Percentiles rank a stretch among this genome's conserved stretches.
Conservation (phyloP, 2,329 filamentous ascomycete species). For the Colletotrichum magnum region DNA sequence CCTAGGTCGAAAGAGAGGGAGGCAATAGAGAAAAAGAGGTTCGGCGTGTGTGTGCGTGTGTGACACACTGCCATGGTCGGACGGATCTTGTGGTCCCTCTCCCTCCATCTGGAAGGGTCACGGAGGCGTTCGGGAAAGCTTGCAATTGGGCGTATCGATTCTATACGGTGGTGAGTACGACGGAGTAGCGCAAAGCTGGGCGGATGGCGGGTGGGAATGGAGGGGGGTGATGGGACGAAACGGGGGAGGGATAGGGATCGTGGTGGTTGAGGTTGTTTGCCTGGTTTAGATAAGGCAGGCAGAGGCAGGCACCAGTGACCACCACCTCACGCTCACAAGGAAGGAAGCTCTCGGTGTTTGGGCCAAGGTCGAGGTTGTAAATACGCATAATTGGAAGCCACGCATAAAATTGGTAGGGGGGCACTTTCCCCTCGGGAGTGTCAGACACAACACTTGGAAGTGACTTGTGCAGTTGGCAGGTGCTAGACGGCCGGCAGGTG, state of each 20-base stretch:
- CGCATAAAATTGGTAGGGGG: slow-evolving; percentile 14
- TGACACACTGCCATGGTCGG: slow-evolving; percentile 12
- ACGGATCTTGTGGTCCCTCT: slow-evolving; percentile 13
- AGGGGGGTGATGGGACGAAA: slow-evolving; percentile 24
- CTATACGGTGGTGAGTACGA: too few species aligned
- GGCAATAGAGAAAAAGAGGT: neutral
- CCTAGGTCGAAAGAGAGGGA: neutral
- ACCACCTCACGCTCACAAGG: neutral
- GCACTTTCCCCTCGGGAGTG: neutral
- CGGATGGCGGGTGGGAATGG: too few species aligned
- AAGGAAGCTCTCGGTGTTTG: neutral
- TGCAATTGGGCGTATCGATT: slow-evolving; percentile 8
- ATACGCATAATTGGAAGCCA: slow-evolving; percentile 28
- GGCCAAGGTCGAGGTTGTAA: slow-evolving; percentile 2
- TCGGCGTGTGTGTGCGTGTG: neutral
- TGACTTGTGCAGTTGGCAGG: slow-evolving; percentile 7
- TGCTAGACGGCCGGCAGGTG: slow-evolving; percentile 4
- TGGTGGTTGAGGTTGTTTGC: slow-evolving; percentile 7
- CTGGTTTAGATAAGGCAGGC: slow-evolving; percentile 19
- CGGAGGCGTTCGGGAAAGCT: slow-evolving; percentile 16
- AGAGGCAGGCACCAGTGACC: slow-evolving; percentile 13
- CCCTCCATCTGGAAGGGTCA: slow-evolving; percentile 18
- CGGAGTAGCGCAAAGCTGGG: too few species aligned
- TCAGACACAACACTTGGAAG: neutral
- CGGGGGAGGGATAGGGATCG: slow-evolving; percentile 20